phyloP scores from a whole-genome alignment of 1,284 basidiomycete genomes.

The Laetiporus sulphureus region DNA sequence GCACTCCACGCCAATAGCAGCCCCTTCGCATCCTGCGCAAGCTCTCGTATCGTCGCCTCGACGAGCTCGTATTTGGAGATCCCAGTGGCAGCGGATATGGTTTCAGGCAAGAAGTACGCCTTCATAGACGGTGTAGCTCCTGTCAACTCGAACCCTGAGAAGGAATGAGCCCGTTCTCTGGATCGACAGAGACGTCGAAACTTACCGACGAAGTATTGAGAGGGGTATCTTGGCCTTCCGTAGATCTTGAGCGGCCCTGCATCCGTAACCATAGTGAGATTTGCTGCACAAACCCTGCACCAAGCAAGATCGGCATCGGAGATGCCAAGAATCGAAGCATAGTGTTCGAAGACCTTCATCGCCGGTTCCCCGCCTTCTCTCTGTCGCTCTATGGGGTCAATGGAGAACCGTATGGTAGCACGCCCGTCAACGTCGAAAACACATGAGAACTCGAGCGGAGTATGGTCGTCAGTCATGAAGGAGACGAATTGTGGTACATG shows the following conservation, averaged over 20 bases:
- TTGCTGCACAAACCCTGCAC: constrained; percentile 1
- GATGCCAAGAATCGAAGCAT: not conserved
- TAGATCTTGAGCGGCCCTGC: not conserved
- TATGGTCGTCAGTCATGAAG: constrained; percentile 6
- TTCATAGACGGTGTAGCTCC: not conserved
- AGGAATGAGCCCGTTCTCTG: no score
- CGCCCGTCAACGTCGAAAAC: not conserved
- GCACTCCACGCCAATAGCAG: not conserved
- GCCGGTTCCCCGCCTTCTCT: not conserved
- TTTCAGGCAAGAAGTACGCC: constrained; percentile 3
- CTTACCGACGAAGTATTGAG: constrained; percentile 3
- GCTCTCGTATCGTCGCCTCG: no score
- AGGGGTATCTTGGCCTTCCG: not conserved
- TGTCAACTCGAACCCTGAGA: constrained; percentile 1
- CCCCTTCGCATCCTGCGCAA: no score
- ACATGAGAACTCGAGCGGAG: constrained; percentile 5
- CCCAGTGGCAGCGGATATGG: not conserved
- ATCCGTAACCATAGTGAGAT: not conserved
- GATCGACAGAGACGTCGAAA: not conserved
- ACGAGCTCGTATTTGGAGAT: constrained; percentile 2
- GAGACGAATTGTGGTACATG: not conserved
- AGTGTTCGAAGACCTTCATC: not conserved
- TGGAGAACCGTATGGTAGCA: constrained; percentile 1
- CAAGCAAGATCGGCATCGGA: not conserved
- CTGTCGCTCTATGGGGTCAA: constrained; percentile 3